Conservation (phyloP, 2,329 filamentous ascomycete species). For the Xylaria sp. region DNA sequence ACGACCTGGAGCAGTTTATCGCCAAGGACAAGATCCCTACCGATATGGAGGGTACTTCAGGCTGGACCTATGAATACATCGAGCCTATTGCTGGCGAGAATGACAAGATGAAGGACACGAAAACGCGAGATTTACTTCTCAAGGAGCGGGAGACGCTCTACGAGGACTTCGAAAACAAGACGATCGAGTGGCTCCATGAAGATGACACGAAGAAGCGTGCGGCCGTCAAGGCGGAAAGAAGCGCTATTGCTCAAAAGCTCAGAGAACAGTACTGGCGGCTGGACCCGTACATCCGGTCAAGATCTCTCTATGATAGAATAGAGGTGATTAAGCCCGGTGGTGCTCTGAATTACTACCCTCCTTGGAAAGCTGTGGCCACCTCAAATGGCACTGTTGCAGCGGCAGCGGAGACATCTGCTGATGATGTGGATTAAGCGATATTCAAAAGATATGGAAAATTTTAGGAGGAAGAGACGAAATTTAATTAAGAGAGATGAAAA, state of each 20-base stretch:
- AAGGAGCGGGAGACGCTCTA: conserved; percentile 60
- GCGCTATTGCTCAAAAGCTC: conserved; percentile 57
- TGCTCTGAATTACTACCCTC: conserved; percentile 63
- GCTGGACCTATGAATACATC: conserved; percentile 76
- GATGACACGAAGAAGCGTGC: conserved; percentile 42
- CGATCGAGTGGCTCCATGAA: conserved; percentile 66
- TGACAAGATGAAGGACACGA: conserved; percentile 60
- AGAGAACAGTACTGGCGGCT: conserved; percentile 78
- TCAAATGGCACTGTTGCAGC: conserved; percentile 23
- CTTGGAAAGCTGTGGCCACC: conserved; percentile 19
- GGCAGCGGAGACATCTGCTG: conserved; percentile 35
- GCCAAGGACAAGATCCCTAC: conserved; percentile 64
- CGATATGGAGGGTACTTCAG: conserved; percentile 79
- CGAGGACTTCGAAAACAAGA: conserved; percentile 67
- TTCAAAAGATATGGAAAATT: neutral
- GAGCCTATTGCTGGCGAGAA: conserved; percentile 77
- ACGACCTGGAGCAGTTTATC: conserved; percentile 76
- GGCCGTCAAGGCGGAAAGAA: conserved; percentile 51
- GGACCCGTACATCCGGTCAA: conserved; percentile 79
- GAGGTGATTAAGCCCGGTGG: conserved; percentile 66
- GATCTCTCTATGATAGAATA: conserved; percentile 76
- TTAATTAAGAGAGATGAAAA: neutral
- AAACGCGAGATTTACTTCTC: conserved; percentile 58
- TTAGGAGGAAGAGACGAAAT: conserved; percentile 1
- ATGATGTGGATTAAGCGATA: conserved; percentile 41